These are phyloP conservation scores for Nephelium lappaceum DNA, from an alignment of 345 rosid genomes.

Conservation along the genomic window DNA sequence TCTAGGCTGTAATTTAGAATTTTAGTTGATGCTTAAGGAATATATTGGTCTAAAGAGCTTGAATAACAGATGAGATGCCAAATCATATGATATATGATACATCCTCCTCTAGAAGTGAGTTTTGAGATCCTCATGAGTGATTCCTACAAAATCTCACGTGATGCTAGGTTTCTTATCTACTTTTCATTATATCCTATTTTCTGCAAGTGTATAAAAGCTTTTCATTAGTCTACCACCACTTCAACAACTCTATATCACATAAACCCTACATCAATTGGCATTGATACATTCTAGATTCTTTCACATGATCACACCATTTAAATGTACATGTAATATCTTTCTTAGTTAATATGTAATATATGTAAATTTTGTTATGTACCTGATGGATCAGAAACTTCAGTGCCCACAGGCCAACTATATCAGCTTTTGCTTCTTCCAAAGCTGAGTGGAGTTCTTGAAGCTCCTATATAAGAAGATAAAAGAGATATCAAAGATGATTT, in stretches of 20 bases:
- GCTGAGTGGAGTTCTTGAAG: constrained; percentile 90
- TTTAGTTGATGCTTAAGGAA: too few relatives aligned
- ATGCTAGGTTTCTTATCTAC: constrained; percentile 5
- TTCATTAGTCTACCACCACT: background rate
- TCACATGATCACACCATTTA: background rate
- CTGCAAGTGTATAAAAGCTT: background rate
- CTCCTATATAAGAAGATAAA: constrained; percentile 50
- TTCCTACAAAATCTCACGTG: background rate
- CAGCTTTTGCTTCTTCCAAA: constrained; percentile 96
- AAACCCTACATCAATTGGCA: background rate
- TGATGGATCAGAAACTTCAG: constrained; percentile 68
- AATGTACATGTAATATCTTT: background rate
- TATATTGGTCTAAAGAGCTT: background rate
- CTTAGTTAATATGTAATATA: background rate
- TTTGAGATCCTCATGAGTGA: background rate
- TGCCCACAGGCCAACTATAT: constrained; percentile 98
- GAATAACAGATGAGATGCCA: background rate
- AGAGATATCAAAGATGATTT: constrained; percentile 1
- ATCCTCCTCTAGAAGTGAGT: background rate
- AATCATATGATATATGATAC: background rate
- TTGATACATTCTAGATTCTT: background rate
- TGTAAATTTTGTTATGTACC: constrained; percentile 15
- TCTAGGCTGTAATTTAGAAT: too few relatives aligned
- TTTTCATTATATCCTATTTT: background rate
- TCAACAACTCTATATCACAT: background rate